A percentile compares a stretch with the other conserved stretches of the same genome.
Evolutionary conservation across 2,329 filamentous ascomycete genomes (phyloP).

Genomic region (Epichloe hybrida): DNA sequence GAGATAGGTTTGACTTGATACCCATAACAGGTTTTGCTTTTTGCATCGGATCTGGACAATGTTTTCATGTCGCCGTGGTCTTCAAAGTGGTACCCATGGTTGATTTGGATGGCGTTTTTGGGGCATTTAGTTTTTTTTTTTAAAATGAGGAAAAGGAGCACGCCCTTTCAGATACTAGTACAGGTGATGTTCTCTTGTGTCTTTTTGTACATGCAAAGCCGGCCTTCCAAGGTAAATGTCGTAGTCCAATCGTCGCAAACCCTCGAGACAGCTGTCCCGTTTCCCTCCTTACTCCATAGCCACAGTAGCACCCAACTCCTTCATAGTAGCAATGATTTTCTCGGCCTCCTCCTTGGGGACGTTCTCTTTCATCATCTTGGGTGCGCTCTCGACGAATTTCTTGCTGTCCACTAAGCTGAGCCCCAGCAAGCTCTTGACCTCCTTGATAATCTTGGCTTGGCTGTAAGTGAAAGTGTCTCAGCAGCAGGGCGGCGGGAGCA

Average conservation of each 20-base stretch:
- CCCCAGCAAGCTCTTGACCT: constrained; percentile 92
- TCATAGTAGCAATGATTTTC: constrained; percentile 93
- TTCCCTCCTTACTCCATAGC: constrained; percentile 63
- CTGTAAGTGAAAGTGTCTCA: too few species aligned
- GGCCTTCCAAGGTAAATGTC: constrained; percentile 19
- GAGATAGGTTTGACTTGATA: constrained; percentile 15
- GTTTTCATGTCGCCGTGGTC: not conserved
- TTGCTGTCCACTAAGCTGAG: constrained; percentile 97
- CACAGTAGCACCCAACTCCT: constrained; percentile 80
- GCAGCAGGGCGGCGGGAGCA: constrained; percentile 45
- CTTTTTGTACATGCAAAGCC: constrained; percentile 25
- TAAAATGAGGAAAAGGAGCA: not conserved
- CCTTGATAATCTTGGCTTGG: constrained; percentile 99
- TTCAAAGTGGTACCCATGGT: not conserved
- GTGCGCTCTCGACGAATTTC: constrained; percentile 98
- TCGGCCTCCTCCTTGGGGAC: constrained; percentile 98
- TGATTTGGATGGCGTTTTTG: not conserved
- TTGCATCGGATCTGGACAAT: not conserved
- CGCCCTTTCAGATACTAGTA: constrained; percentile 22
- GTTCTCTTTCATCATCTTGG: constrained; percentile 98
- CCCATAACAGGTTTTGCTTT: constrained; percentile 9
- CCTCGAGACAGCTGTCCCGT: not conserved
- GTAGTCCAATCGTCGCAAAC: constrained; percentile 6
- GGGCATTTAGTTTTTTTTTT: not conserved
- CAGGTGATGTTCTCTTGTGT: constrained; percentile 12